Percentiles rank a stretch among this genome's conserved stretches.
phyloP scores from a whole-genome alignment of 768 basidiomycete species.

The Boletales sp. region DNA sequence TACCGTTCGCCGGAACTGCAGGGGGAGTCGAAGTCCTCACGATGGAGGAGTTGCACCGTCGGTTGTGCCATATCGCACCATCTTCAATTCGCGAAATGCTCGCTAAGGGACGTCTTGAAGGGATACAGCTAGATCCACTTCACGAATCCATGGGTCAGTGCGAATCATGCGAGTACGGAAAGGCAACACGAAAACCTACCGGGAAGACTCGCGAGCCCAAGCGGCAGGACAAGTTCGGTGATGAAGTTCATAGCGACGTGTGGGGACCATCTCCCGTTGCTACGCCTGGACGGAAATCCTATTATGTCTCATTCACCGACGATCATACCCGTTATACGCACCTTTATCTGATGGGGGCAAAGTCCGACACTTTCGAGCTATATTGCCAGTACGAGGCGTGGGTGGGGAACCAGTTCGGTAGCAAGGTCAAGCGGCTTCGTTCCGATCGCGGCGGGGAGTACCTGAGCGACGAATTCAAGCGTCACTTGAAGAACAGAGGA shows the following conservation, averaged over 20 bases:
- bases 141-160: too few relatives aligned
- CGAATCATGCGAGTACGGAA: too few relatives aligned
- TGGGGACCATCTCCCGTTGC: neutral
- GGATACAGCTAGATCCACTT: too few relatives aligned
- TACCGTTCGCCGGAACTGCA: too few relatives aligned
- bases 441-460: conserved; percentile 30
- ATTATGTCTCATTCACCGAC: conserved; percentile 11
- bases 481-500: neutral
- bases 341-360: neutral
- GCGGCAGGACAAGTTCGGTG: neutral
- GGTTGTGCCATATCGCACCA: too few relatives aligned
- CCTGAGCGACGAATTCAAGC: neutral
- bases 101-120: too few relatives aligned
- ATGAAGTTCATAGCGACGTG: conserved; percentile 13
- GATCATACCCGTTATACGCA: conserved; percentile 2
- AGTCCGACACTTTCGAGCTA: conserved; percentile 7
- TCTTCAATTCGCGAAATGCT: too few relatives aligned
- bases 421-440: neutral
- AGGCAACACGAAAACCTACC: too few relatives aligned
- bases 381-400: neutral
- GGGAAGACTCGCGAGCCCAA: too few relatives aligned
- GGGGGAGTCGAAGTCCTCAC: too few relatives aligned
- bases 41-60: too few relatives aligned
- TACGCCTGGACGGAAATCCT: neutral
- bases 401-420: neutral